Evolutionary conservation across 1,284 basidiomycete species (phyloP).

Genomic region (Puccinia polysora): DNA sequence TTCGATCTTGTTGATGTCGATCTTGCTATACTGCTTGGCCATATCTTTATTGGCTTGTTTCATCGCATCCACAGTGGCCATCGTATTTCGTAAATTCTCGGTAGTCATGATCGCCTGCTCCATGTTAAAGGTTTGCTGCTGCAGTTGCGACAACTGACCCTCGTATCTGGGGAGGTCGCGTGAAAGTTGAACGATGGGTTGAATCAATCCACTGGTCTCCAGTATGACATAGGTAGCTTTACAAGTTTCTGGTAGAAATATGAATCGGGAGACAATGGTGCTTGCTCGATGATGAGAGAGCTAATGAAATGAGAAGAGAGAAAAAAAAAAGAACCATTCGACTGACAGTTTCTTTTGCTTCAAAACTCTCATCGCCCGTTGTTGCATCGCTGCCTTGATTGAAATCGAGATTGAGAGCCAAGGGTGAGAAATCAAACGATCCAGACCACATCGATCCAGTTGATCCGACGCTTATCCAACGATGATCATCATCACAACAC

Average conservation of each 20-base stretch:
- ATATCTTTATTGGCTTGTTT: constrained; percentile 95
- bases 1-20: constrained; percentile 98
- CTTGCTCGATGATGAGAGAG: background rate
- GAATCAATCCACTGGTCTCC: background rate
- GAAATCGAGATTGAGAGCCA: background rate
- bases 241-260: background rate
- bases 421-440: background rate
- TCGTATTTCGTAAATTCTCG: constrained; percentile 97
- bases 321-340: background rate
- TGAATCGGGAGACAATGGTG: background rate
- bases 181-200: background rate
- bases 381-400: constrained; percentile 76
- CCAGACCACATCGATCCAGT: background rate
- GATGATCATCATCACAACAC: background rate
- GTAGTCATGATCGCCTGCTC: constrained; percentile 92
- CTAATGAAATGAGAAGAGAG: background rate
- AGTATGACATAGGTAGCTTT: background rate
- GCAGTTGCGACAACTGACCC: constrained; percentile 77
- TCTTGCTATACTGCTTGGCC: constrained; percentile 92
- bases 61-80: constrained; percentile 99
- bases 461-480: background rate
- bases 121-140: constrained; percentile 98
- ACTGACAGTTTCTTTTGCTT: constrained; percentile 82
- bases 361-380: constrained; percentile 85
- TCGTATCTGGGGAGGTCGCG: constrained; percentile 62